Base-by-base conservation (phyloP, 208 protist species). In the Leishmania braziliensis region DNA sequence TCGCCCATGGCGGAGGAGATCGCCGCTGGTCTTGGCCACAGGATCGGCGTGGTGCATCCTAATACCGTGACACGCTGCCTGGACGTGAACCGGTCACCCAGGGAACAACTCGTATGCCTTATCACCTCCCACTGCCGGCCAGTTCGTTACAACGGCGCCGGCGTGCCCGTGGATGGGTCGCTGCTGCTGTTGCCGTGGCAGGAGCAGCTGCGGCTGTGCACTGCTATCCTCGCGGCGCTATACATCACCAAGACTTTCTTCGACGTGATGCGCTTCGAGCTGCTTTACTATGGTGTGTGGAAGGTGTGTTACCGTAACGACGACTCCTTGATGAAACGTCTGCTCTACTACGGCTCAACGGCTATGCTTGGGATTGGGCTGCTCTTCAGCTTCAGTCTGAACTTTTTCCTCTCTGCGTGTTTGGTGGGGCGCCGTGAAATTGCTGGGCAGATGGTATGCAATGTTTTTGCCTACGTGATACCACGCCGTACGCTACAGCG, bases 241-340 rank as follows among this genome's bases (percentile, higher is more conserved):
- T 69, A n/a, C 29, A 78, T 82, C 3, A 90, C 86, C n/a, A 88
- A 88, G 58, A 36, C 58, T 9, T 56, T 82, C 73, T 87, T 81
- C 68, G 81, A 86, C 50, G 75, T 75, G 63, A 50, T 79, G 62
- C 81, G 84, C 48, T 90, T 87, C 69, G 86, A 90, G 65, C 81
- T 87, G 62, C 75, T 87, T 33, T 90, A 90, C 78, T 84, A 90
- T 65, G 77, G 81, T 18, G 36, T 90, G 5, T 90, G 86, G 86
- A 87, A 90, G 75, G 36, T 80, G 5, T 70, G 79, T 43, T 87
- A 84, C 79, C 77, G 79, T 58, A 71, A 85, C 63, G 79, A 81
- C 63, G 68, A 65, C 36, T 76, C 78, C 69, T 68, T 63, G 29
- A 60, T 65, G 69, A 79, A 81, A 50, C 86, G 86, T 0, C 23